Base-by-base conservation (phyloP, 177 flowering plant genomes). In the Viscum album region DNA sequence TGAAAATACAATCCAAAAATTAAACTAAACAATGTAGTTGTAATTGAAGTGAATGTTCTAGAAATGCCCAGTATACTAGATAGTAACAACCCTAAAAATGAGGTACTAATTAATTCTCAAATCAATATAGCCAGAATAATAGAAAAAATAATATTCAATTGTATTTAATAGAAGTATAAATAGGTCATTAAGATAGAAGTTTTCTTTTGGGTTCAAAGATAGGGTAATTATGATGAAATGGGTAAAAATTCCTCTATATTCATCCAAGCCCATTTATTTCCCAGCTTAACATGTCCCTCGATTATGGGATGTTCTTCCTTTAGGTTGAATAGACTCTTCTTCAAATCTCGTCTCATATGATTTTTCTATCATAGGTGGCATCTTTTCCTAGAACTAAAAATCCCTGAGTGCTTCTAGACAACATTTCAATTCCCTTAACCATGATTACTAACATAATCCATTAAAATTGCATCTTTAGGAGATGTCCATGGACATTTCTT, bases 401-500 rank as follows among this genome's bases (percentile, higher is more conserved):
- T 72, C 24, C 90, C 87, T 0, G 90, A 78, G 66, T 84, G 83
- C 79, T 77, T 85, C 79, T 85, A 86, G 31, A 88, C 90, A 5
- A 87, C 78, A 68, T 88, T 88, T 90, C 94, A 88, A 54, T 88
- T 88, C 15, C 94, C 90, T 56, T 86, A 90, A 0, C 94, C 94
- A 54, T 86, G 80, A 37, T 75, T 85, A 75, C 74, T 81, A 69
- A 88, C 90, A 56, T 88, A 84, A 61, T 84, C 90, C 54, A 81
- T 60, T 52, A 88, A 69, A 6, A 84, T 78, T 4, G 85, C 80
- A 28, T 88, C 93, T 76, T 88, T 90, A 29, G 80, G 77, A 2
- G 89, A 83, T 33, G 94, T 85, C 94, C 94, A 88, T 16, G 94
- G 94, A 34, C 91, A 89, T 69, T 88, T 88, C 83, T 84, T 88